A percentile compares a stretch with the other conserved stretches of the same genome.
These are phyloP conservation scores for Eudorina sp. DNA, from an alignment of 139 green algal genomes.

Conservation along the genomic window DNA sequence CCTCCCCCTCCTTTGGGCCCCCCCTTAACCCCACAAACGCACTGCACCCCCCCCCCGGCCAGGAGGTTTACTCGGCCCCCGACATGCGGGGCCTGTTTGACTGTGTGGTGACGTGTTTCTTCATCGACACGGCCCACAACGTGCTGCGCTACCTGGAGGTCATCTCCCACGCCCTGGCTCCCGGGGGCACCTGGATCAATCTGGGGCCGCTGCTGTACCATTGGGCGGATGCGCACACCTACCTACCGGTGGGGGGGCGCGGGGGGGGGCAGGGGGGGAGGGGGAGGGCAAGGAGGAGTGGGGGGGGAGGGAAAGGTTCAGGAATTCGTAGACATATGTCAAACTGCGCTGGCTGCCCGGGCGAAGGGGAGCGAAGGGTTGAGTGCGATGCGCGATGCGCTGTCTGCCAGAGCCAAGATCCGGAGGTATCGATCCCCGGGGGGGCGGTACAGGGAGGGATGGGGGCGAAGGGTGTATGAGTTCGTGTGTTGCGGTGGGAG, in stretches of 20 bases:
- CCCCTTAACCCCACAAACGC: too few species aligned
- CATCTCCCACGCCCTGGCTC: conserved; percentile 54
- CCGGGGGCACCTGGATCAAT: conserved; percentile 92
- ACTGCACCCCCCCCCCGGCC: too few species aligned
- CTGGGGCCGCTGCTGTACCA: conserved; percentile 97
- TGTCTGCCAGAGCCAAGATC: too few species aligned
- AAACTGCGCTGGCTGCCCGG: too few species aligned
- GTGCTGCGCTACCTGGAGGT: conserved; percentile 95
- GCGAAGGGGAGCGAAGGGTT: too few species aligned
- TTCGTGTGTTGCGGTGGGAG: too few species aligned
- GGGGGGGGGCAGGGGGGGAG: too few species aligned
- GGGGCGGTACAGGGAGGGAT: too few species aligned
- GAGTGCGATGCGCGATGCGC: too few species aligned
- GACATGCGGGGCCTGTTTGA: conserved; percentile 84
- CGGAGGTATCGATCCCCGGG: too few species aligned
- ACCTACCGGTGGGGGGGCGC: conserved; percentile 26
- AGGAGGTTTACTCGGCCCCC: conserved; percentile 86
- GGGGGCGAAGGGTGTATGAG: too few species aligned
- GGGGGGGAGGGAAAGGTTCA: not conserved
- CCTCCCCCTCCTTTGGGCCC: too few species aligned
- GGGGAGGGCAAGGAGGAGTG: not conserved
- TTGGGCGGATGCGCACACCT: conserved; percentile 82
- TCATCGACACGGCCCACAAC: conserved; percentile 99
- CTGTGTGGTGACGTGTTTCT: conserved; percentile 95
- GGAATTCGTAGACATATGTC: not conserved